Conservation (phyloP, 345 rosid genomes). For the Ceriops decandra region DNA sequence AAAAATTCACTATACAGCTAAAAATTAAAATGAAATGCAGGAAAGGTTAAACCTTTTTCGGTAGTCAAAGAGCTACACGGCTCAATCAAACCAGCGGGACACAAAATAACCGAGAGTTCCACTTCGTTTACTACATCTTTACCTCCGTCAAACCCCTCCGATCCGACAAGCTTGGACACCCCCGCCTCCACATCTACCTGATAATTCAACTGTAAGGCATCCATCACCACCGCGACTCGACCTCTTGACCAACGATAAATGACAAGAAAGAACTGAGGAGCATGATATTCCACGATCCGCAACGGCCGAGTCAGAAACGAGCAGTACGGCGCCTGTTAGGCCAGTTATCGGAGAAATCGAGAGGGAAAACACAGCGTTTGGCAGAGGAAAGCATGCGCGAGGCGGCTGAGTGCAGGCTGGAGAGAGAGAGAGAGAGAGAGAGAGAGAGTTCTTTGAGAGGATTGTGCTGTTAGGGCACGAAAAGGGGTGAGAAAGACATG, state of each 20-base stretch:
- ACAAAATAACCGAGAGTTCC: background rate
- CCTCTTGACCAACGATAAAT: too few relatives aligned
- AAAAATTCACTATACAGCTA: background rate
- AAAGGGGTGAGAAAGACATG: slow-evolving; percentile 10
- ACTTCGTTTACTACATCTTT: background rate
- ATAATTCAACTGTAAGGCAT: slow-evolving; percentile 48
- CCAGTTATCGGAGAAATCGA: slow-evolving; percentile 5
- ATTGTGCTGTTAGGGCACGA: slow-evolving; percentile 36
- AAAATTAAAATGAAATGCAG: background rate
- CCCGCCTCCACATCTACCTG: slow-evolving; percentile 38
- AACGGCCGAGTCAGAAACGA: background rate
- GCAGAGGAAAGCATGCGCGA: background rate
- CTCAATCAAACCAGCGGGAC: slow-evolving; percentile 2
- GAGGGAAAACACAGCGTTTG: slow-evolving; percentile 8
- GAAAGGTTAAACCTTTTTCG: slow-evolving; percentile 8
- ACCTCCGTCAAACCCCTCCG: slow-evolving; percentile 45
- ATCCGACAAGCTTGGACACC: slow-evolving; percentile 49
- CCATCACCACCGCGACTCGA: slow-evolving; percentile 36
- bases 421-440: background rate
- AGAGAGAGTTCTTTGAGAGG: slow-evolving; percentile 4
- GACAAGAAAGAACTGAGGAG: too few relatives aligned
- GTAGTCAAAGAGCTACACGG: slow-evolving; percentile 9
- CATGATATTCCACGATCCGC: slow-evolving; percentile 11
- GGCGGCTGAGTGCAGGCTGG: background rate
- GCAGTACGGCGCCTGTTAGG: background rate